Evolutionary conservation across 768 basidiomycete species (phyloP).

Genomic region (Mycena amicta): DNA sequence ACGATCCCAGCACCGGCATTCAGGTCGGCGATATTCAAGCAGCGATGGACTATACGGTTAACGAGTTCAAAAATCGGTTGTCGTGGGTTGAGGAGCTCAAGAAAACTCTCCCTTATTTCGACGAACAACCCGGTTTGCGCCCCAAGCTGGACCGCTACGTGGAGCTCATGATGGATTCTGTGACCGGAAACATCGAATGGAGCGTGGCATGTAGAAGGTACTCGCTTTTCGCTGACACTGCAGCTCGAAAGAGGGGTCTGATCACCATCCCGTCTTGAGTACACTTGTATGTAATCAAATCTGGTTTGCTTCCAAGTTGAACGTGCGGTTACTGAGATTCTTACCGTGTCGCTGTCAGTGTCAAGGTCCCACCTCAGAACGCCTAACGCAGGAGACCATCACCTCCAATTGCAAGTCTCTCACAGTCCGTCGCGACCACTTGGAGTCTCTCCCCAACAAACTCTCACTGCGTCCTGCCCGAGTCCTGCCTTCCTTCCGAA

Average conservation of each 20-base stretch:
- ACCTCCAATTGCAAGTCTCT: no score
- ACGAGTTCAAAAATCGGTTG: constrained; percentile 10
- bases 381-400: no score
- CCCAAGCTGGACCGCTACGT: constrained; percentile 16
- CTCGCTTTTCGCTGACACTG: constrained; percentile 16
- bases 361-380: no score
- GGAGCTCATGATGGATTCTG: constrained; percentile 23
- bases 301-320: no score
- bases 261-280: constrained; percentile 1
- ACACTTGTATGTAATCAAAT: background rate
- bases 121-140: constrained; percentile 2
- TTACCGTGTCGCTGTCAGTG: no score
- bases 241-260: constrained; percentile 12
- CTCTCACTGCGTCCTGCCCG: no score
- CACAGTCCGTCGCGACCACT: no score
- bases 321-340: no score
- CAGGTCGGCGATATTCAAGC: constrained; percentile 20
- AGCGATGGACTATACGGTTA: constrained; percentile 24
- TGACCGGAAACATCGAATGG: constrained; percentile 27
- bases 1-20: constrained; percentile 19
- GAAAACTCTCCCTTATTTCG: constrained; percentile 8
- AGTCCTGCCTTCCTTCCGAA: no score
- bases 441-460: no score
- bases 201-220: constrained; percentile 23
- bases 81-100: constrained; percentile 18